Base-by-base conservation (phyloP, 192 early-diverging fungal genomes). In the Backusella macrospora region DNA sequence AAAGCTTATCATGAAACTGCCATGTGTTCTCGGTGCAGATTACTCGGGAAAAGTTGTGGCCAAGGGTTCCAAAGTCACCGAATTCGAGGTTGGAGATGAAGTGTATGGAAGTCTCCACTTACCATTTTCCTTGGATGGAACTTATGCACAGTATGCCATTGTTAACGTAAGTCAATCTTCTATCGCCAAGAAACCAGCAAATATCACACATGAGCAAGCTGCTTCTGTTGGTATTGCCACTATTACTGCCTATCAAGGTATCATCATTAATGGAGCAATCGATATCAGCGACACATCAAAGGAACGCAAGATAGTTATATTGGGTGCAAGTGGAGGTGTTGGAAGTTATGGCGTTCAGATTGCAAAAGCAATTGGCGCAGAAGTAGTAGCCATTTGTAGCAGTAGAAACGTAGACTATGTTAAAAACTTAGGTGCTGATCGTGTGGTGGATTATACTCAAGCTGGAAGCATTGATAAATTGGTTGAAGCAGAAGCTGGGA, bases 331-430 rank as follows among this genome's bases (percentile, higher is more conserved):
- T 47, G 85, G 86, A 39, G 87, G 85, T 42, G 68, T 78, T 73
- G 87, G 87, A 6, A 82, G 73, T 2, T 83, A 75, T 59, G 82
- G 74, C 4, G 82, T 87, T 12, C 87, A 88, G 73, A 39, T 87
- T 1, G 87, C 84, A 52, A 89, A 90, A 43, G 76, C 78, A 1
- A 15, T 82, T 29, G 85, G 87, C 13, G 86, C 87, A 5, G 63
- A 88, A 42, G 87, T 89, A 0, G 80, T 83, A 16, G 89, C 76
- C 4, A 79, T 89, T 37, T 89, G 87, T 68, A 84, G 83, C 6
- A 78, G 79, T 23, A 78, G 71, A 26, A 90, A 90, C 42, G 72
- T 79, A 12, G 71, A 79, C 46, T 65, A 86, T 13, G 85, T 88
- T 14, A 81, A 80, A 69, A 62, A 39, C 0, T 66, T 88, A 45